phyloP scores from a whole-genome alignment of 2,329 filamentous ascomycete species.

The Phialocephala subalpina region DNA sequence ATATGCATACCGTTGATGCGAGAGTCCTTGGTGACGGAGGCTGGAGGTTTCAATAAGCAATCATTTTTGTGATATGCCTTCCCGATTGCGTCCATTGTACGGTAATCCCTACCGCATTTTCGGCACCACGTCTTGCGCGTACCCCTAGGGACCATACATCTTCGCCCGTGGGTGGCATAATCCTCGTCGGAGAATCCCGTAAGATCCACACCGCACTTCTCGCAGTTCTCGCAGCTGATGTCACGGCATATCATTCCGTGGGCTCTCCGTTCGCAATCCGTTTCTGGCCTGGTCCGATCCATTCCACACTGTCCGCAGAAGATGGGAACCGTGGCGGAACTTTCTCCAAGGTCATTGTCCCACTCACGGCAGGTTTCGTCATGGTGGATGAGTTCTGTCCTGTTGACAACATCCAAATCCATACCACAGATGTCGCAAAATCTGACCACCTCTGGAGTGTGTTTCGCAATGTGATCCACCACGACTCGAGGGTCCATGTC shows the following conservation, averaged over 20 bases:
- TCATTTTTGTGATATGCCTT: constrained; percentile 10
- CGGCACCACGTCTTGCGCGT: constrained; percentile 16
- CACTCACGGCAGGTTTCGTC: not conserved
- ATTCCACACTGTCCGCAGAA: constrained; percentile 31
- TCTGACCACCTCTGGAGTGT: constrained; percentile 33
- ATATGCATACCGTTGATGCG: not conserved
- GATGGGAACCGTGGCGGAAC: not conserved
- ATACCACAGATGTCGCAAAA: constrained; percentile 37
- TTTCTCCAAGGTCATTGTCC: not conserved
- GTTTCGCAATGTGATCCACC: constrained; percentile 35
- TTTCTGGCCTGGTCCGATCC: not conserved
- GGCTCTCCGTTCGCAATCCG: not conserved
- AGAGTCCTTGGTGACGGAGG: not conserved
- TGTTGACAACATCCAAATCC: not conserved
- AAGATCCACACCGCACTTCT: constrained; percentile 27
- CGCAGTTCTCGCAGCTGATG: constrained; percentile 14
- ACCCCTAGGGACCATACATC: constrained; percentile 13
- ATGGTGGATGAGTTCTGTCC: not conserved
- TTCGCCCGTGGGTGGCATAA: not conserved
- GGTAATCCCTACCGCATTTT: constrained; percentile 19
- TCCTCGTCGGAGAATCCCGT: not conserved
- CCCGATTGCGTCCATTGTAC: not conserved
- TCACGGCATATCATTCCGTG: not conserved
- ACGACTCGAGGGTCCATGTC: constrained; percentile 23
- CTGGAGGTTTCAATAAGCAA: constrained; percentile 13